Percentiles rank a stretch among this genome's conserved stretches.
Evolutionary conservation across 2,329 filamentous ascomycete genomes (phyloP).

Genomic region (Curvularia lunata): DNA sequence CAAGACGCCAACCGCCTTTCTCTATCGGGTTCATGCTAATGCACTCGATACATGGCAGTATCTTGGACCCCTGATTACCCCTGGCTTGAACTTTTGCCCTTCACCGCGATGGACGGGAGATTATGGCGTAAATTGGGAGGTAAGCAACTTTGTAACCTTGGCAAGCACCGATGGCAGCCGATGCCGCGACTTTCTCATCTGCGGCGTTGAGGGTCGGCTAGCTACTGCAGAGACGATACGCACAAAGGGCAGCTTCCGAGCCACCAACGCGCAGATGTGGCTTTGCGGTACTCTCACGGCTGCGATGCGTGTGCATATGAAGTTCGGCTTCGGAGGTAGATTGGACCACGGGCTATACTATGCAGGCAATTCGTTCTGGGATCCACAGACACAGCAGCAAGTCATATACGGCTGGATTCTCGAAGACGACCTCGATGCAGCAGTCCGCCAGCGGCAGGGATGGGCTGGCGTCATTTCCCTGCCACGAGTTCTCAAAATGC

Average conservation of each 20-base stretch:
- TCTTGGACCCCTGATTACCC: not conserved
- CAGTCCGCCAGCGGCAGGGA: not conserved
- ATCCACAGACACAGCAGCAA: not conserved
- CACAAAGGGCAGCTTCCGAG: not conserved
- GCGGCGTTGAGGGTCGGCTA: not conserved
- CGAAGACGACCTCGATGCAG: not conserved
- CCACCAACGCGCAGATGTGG: not conserved
- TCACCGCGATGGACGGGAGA: not conserved
- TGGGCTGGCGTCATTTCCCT: not conserved
- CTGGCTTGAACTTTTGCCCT: not conserved
- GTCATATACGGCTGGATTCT: constrained; percentile 1
- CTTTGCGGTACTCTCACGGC: not conserved
- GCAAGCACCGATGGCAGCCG: not conserved
- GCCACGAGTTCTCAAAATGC: not conserved
- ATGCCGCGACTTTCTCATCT: not conserved
- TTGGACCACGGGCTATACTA: not conserved
- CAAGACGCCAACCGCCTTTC: not conserved
- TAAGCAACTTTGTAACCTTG: not conserved
- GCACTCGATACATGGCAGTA: not conserved
- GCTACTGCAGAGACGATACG: not conserved
- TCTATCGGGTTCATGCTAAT: not conserved
- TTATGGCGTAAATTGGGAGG: not conserved
- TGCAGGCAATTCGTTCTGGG: not conserved
- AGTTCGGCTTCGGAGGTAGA: not conserved
- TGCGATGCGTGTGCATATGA: not conserved